Conservation (phyloP, 805 yeast species). For the Spathaspora sp. region DNA sequence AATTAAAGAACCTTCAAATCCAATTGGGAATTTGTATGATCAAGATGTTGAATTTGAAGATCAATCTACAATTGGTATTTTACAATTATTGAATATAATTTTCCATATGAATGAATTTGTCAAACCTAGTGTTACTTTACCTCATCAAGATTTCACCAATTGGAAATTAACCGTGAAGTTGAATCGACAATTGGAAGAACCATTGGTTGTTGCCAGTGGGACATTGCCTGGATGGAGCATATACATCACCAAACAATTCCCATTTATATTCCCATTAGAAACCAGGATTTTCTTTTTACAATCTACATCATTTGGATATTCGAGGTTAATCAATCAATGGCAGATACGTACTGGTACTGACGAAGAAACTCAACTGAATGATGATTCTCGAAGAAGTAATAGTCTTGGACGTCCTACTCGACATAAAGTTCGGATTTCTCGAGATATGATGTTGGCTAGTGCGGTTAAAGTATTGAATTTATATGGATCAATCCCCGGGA, state of each 20-base stretch:
- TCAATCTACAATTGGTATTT: constrained; percentile 31
- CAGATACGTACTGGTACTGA: constrained; percentile 36
- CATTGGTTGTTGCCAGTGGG: constrained; percentile 81
- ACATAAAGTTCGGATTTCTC: constrained; percentile 74
- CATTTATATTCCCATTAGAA: constrained; percentile 82
- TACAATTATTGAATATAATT: constrained; percentile 47
- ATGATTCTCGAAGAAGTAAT: too few species aligned
- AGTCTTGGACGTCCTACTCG: constrained; percentile 68
- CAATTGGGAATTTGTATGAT: constrained; percentile 7
- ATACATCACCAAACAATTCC: constrained; percentile 65
- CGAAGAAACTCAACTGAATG: too few species aligned
- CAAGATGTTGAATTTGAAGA: constrained; percentile 19
- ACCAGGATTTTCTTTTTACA: constrained; percentile 75
- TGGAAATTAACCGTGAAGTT: constrained; percentile 83
- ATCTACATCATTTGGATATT: constrained; percentile 87
- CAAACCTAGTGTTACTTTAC: constrained; percentile 2
- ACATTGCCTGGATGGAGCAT: constrained; percentile 83
- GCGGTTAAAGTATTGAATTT: constrained; percentile 74
- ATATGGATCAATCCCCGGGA: constrained; percentile 76
- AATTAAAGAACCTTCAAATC: constrained; percentile 6
- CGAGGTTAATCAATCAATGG: constrained; percentile 80
- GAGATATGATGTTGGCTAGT: constrained; percentile 67
- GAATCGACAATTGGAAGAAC: constrained; percentile 85
- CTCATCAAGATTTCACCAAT: constrained; percentile 49
- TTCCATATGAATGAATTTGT: constrained; percentile 35